Evolutionary conservation across 2,329 filamentous ascomycete species (phyloP).

Genomic region (Colletotrichum salicis): DNA sequence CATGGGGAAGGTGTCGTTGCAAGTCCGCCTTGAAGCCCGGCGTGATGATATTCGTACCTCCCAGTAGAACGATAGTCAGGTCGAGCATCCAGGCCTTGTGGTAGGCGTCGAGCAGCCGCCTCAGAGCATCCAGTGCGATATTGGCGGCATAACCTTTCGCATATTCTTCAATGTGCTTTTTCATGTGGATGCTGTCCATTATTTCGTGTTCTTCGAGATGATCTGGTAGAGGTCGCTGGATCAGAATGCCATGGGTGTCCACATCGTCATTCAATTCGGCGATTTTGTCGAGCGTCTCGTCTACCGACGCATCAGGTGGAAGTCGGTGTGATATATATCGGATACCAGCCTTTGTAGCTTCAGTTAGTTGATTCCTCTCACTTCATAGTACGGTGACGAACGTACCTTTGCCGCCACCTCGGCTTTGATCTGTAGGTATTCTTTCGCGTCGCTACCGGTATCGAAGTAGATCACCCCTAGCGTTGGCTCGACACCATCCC

Average conservation of each 20-base stretch:
- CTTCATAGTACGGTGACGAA: background rate
- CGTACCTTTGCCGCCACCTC: background rate
- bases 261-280: background rate
- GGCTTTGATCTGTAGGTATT: background rate
- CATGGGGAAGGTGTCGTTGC: background rate
- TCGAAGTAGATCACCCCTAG: background rate
- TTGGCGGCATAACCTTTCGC: background rate
- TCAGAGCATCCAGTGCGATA: constrained; percentile 8
- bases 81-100: background rate
- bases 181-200: background rate
- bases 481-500: background rate
- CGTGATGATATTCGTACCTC: background rate
- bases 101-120: background rate
- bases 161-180: constrained; percentile 15
- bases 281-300: background rate
- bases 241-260: background rate
- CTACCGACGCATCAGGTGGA: background rate
- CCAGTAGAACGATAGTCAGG: background rate
- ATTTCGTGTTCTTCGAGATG: background rate
- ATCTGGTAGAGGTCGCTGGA: constrained; percentile 10
- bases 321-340: background rate
- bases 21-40: background rate
- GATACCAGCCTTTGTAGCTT: background rate
- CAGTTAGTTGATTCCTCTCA: background rate
- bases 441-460: background rate